Evolutionary conservation across 306 rosid genomes (phyloP).

Genomic region (Herpetospermum pedunculosum): DNA sequence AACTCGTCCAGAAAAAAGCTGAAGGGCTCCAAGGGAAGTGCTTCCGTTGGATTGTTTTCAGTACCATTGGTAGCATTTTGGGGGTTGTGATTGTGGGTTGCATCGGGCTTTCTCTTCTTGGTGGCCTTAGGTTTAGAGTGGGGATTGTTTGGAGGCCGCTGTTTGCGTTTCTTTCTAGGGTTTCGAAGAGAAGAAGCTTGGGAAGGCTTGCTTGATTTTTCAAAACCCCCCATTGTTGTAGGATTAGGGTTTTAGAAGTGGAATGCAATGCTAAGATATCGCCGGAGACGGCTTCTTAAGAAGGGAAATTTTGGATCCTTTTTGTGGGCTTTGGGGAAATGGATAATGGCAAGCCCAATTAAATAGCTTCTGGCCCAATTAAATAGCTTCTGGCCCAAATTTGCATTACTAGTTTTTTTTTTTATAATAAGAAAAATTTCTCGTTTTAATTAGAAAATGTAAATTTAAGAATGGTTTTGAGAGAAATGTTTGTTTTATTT

Average conservation of each 20-base stretch:
- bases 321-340: neutral
- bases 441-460: too few species aligned
- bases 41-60: neutral
- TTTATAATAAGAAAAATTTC: too few species aligned
- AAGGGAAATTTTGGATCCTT: neutral
- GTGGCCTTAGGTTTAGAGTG: neutral
- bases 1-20: slow-evolving; percentile 42
- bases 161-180: neutral
- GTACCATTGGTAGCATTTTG: neutral
- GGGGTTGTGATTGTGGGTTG: neutral
- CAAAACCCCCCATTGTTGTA: neutral
- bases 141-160: neutral
- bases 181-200: neutral
- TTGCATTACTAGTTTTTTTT: too few species aligned
- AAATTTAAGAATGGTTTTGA: too few species aligned
- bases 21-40: slow-evolving; percentile 27
- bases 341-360: neutral
- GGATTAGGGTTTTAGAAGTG: neutral
- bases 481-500: too few species aligned
- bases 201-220: neutral
- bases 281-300: neutral
- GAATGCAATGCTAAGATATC: neutral
- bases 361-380: neutral
- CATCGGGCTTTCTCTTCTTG: neutral
- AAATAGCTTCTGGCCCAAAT: neutral